Evolutionary conservation across 176 grass and related monocot species (phyloP).

Genomic region (Melocanna baccifera): DNA sequence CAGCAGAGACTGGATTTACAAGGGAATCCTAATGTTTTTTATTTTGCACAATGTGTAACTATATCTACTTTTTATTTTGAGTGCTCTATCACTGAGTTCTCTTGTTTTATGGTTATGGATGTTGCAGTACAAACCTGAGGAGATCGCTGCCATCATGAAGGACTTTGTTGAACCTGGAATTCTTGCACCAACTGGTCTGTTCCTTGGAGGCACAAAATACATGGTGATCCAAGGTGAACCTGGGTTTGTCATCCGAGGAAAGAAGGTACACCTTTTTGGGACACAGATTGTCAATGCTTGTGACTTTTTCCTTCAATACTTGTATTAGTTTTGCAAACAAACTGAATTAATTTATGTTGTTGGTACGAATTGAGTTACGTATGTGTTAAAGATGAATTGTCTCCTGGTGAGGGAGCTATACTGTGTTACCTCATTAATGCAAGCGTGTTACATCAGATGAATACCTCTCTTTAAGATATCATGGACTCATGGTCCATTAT

Average conservation of each 20-base stretch:
- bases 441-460: background rate
- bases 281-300: background rate
- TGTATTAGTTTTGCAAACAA: background rate
- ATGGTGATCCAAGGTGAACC: conserved; percentile 94
- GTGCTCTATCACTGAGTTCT: background rate
- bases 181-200: conserved; percentile 82
- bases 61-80: background rate
- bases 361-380: background rate
- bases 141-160: conserved; percentile 51
- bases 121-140: conserved; percentile 55
- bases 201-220: conserved; percentile 68
- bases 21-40: background rate
- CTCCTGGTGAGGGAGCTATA: background rate
- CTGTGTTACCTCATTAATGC: background rate
- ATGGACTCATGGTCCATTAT: background rate
- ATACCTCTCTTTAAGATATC: background rate
- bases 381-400: background rate
- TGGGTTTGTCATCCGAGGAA: conserved; percentile 72
- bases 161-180: conserved; percentile 66
- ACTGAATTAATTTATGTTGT: background rate
- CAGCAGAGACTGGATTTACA: background rate
- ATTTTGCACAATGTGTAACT: background rate
- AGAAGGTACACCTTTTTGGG: conserved; percentile 52
- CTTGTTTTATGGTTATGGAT: background rate
- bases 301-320: background rate